These are phyloP conservation scores for Alternaria metachromatica DNA, from an alignment of 2,329 filamentous ascomycete species.

Conservation along the genomic window DNA sequence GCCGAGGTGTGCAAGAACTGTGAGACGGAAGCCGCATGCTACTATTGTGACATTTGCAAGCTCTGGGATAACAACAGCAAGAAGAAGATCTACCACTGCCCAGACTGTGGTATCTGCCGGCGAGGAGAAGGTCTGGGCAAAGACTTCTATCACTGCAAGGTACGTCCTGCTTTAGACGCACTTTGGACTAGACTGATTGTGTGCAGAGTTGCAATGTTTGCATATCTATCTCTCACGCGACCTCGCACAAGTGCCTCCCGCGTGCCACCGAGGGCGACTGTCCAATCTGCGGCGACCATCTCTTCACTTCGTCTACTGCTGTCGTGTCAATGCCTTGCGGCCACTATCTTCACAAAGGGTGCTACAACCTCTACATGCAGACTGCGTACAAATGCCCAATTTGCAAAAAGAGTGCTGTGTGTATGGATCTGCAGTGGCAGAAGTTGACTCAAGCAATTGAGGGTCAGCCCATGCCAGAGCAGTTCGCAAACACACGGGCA, in stretches of 20 bases:
- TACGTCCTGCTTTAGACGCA: constrained; percentile 50
- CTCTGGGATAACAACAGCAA: constrained; percentile 93
- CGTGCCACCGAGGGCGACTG: constrained; percentile 81
- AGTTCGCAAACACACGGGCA: constrained; percentile 80
- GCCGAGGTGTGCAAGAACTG: constrained; percentile 80
- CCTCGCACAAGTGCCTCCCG: constrained; percentile 91
- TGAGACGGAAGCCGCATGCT: constrained; percentile 78
- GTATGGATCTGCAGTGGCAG: constrained; percentile 95
- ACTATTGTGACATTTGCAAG: constrained; percentile 94
- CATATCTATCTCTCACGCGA: constrained; percentile 85
- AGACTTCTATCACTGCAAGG: constrained; percentile 98
- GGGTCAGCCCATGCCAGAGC: constrained; percentile 87
- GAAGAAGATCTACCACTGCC: constrained; percentile 95
- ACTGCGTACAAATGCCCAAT: constrained; percentile 95
- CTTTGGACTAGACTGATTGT: constrained; percentile 28
- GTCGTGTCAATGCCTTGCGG: constrained; percentile 96
- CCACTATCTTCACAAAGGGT: constrained; percentile 91
- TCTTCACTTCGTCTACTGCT: constrained; percentile 87
- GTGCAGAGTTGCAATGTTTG: constrained; percentile 78
- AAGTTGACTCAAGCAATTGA: constrained; percentile 88
- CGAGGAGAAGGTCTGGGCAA: constrained; percentile 90
- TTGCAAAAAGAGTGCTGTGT: constrained; percentile 94
- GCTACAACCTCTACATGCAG: constrained; percentile 86
- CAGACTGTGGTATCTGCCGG: constrained; percentile 93
- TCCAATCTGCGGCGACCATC: constrained; percentile 94